Evolutionary conservation across 768 basidiomycete genomes (phyloP), one percentile per base, ranked within the genome.

Genomic region (Calocybe gangraenosa): DNA sequence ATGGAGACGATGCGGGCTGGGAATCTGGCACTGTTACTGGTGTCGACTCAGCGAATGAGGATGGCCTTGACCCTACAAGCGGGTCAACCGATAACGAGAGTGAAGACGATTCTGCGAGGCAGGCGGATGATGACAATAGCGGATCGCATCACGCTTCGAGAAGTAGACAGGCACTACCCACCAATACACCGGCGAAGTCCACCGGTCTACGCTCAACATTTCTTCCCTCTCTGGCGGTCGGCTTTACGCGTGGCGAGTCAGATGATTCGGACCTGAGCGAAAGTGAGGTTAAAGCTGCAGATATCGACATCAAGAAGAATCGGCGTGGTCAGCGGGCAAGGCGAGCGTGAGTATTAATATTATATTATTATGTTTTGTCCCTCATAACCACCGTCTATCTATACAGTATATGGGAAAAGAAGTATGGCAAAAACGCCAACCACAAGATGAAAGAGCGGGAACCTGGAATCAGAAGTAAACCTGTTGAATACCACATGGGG

Each of bases 391-490:
- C 39, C 45, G 19, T 39, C 39, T 44, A 37, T n/a, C 30, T 36
- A 32, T 40, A 33, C 56, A 97, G 94, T 2, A 96, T 98, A 53
- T 97, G 95, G 94, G 95, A 97, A 67, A 94, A 92, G 69, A 97
- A 93, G 64, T 98, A 81, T 56, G 95, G 95, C 38, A 78, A 73
- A 49, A 80, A 83, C 49, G 94, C 95, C 18, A 96, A 95, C 61
- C 95, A 98, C 63, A 76, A 94, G 66, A 86, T 87, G 65, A 85
- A 81, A 53, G 73, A 75, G 58, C 64, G 60, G 0, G 60, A 58
- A 37, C 50, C 54, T 18, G 25, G 11, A 11, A 5, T 6, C 25
- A 28, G 6, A 11, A 36, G 43, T 35, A 50, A 48, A 32, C 33
- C 25, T 22, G 6, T 21, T 17, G 10, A n/a, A 18, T 40, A 34